Conservation (phyloP, 306 rosid genomes). For the Vicia faba region DNA sequence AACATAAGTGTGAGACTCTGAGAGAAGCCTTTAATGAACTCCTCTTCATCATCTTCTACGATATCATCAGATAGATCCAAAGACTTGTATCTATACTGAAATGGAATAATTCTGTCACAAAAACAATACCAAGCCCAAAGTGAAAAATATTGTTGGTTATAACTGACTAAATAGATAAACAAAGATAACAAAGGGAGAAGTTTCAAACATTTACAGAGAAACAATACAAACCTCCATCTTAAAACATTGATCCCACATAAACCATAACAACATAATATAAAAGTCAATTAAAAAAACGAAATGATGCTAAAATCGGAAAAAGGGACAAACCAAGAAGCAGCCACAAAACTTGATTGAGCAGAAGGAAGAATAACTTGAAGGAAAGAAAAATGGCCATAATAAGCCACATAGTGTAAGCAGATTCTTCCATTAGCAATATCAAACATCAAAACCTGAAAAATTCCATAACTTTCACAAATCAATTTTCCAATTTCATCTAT, state of each 20-base stretch:
- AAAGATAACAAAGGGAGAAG: too few relatives aligned
- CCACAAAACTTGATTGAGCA: conserved; percentile 76
- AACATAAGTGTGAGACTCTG: conserved; percentile 51
- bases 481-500: conserved; percentile 19
- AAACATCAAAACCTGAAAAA: conserved; percentile 81
- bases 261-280: conserved; percentile 2
- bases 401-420: conserved; percentile 88
- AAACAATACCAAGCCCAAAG: too few relatives aligned
- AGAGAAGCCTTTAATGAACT: conserved; percentile 60
- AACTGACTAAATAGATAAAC: too few relatives aligned
- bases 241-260: conserved; percentile 80
- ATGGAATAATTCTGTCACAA: too few relatives aligned
- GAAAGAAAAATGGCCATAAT: conserved; percentile 79
- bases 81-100: conserved; percentile 66
- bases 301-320: too few relatives aligned
- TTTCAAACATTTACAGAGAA: conserved; percentile 88
- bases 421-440: conserved; percentile 78
- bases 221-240: too few relatives aligned
- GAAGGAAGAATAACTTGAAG: conserved; percentile 76
- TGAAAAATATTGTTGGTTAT: too few relatives aligned
- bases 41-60: conserved; percentile 96
- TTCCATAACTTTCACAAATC: not conserved
- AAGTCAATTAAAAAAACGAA: conserved; percentile 2
- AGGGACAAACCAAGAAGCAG: conserved; percentile 74
- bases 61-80: conserved; percentile 58